Conservation (phyloP, 2,329 filamentous ascomycete species). For the Pestalotiopsis sp. region DNA sequence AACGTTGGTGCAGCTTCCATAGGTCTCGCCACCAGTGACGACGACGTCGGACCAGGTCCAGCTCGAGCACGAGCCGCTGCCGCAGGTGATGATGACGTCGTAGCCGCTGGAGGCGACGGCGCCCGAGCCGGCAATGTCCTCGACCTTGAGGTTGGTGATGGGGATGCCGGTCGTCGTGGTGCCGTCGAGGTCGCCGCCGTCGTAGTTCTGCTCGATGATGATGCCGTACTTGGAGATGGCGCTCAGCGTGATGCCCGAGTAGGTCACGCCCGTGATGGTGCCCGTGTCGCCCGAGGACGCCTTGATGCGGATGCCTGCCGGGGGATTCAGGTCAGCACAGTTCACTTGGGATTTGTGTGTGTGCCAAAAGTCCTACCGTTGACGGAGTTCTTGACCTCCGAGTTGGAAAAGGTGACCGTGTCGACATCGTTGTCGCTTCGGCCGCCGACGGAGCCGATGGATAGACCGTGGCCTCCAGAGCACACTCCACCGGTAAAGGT, state of each 20-base stretch:
- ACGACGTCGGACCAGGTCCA: conserved; percentile 52
- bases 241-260: conserved; percentile 50
- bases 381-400: conserved; percentile 49
- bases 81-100: conserved; percentile 55
- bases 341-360: not conserved
- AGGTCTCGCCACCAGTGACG: conserved; percentile 50
- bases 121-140: conserved; percentile 38
- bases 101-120: conserved; percentile 38
- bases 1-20: conserved; percentile 3
- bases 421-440: conserved; percentile 53
- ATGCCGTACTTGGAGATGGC: conserved; percentile 45
- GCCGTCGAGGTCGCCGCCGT: conserved; percentile 46
- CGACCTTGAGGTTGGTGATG: conserved; percentile 49
- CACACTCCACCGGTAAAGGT: conserved; percentile 44
- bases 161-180: conserved; percentile 49
- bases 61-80: conserved; percentile 45
- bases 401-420: conserved; percentile 49
- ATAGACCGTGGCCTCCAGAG: conserved; percentile 43
- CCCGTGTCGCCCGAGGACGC: conserved; percentile 47
- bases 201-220: conserved; percentile 44
- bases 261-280: conserved; percentile 51
- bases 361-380: conserved; percentile 37
- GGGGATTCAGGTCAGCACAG: not conserved
- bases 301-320: conserved; percentile 43
- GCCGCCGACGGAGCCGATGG: conserved; percentile 45